phyloP scores from a whole-genome alignment of 2,329 filamentous ascomycete species.

The Fusarium avenaceum region DNA sequence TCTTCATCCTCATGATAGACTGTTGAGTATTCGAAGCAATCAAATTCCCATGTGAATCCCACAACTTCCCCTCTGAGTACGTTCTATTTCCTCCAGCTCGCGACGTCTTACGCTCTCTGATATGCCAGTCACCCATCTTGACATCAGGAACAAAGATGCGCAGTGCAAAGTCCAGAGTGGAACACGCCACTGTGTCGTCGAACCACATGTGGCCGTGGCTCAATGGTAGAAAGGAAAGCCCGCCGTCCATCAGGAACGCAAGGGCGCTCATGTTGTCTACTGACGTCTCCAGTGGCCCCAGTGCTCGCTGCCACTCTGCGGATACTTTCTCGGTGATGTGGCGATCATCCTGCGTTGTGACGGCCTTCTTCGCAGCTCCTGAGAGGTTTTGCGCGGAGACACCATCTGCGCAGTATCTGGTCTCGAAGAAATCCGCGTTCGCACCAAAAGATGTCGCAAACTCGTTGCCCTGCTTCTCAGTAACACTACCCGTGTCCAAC shows the following conservation, averaged over 20 bases:
- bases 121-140: slow-evolving; percentile 58
- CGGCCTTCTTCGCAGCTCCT: slow-evolving; percentile 57
- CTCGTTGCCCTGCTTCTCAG: slow-evolving; percentile 38
- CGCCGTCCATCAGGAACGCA: slow-evolving; percentile 61
- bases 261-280: slow-evolving; percentile 56
- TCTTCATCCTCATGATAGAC: slow-evolving; percentile 51
- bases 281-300: slow-evolving; percentile 34
- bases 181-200: slow-evolving; percentile 60
- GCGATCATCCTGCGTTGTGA: slow-evolving; percentile 53
- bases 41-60: slow-evolving; percentile 59
- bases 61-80: slow-evolving; percentile 61
- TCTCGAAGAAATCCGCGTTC: slow-evolving; percentile 52
- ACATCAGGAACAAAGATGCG: slow-evolving; percentile 57
- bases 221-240: slow-evolving; percentile 60
- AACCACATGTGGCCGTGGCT: slow-evolving; percentile 59
- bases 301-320: slow-evolving; percentile 59
- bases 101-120: slow-evolving; percentile 58
- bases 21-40: slow-evolving; percentile 65
- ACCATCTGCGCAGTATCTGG: slow-evolving; percentile 55
- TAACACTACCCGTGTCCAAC: slow-evolving; percentile 45
- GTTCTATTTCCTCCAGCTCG: slow-evolving; percentile 58
- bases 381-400: slow-evolving; percentile 60
- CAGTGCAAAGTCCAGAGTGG: slow-evolving; percentile 65
- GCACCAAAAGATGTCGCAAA: slow-evolving; percentile 51
- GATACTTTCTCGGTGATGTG: slow-evolving; percentile 55